Evolutionary conservation across 192 early-diverging fungal species (phyloP), one percentile per base, ranked within the genome.

Genomic region (Geranomyces variabilis): DNA sequence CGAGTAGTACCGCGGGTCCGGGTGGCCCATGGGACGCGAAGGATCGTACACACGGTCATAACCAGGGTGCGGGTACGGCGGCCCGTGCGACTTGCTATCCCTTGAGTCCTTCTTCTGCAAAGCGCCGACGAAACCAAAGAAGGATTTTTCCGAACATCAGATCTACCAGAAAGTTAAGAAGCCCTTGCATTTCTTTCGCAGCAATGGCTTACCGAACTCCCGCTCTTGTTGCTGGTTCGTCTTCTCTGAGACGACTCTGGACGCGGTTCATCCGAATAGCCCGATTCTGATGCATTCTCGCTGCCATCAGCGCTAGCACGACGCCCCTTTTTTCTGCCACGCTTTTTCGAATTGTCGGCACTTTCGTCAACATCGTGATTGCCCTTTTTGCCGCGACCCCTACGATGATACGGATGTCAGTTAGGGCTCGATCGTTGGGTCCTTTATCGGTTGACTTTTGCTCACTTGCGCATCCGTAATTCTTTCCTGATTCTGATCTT

Each of bases 401-500:
- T 72, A 34, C 26, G 31, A 34, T 57, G 14, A 12, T 24, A 57
- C 56, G 56, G 24, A 12, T 26, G 24, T 14, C 12, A 14, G 10
- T 21, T 57, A 21, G 10, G 56, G 13, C 9, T 57, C 26, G 24
- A 9, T 26, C 10, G 9, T 19, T 57, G 24, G 24, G 56, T 10
- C 15, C 34, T 9, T 15, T 14, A 14, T 13, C 12, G 26, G 22
- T 33, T 9, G 22, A 36, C 10, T 33, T 33, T 63, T 46, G 17
- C 62, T 34, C 45, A 72, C 70, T 74, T 77, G 59, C 79, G 31
- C 34, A 75, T 76, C 9, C 80, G 67, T 1, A 81, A 84, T 80
- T 98, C 96, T 70, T 96, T 98, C 45, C 94, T 83, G 65, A 98
- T 94, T 51, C 94, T 85, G 63, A 98, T 94, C 77, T 96, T 96